These are phyloP conservation scores for Solanum tarapatanum DNA, from an alignment of 257 asterid genomes.

Conservation along the genomic window DNA sequence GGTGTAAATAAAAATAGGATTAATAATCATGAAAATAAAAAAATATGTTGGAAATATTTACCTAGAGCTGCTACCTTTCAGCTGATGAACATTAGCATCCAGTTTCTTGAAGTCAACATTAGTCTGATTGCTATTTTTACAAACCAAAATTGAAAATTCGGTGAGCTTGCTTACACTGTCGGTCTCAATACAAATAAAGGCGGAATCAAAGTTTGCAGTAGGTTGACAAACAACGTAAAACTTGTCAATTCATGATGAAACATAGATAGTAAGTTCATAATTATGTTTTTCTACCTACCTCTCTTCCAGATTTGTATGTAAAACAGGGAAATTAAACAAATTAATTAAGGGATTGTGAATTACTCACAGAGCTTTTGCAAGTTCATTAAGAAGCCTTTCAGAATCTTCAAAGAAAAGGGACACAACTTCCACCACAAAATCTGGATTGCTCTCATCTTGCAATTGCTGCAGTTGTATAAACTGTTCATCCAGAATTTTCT, in stretches of 20 bases:
- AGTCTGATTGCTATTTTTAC: constrained; percentile 8
- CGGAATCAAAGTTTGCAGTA: too few relatives aligned
- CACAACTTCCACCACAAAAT: constrained; percentile 30
- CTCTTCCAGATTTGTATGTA: not conserved
- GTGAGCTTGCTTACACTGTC: not conserved
- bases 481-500: constrained; percentile 28
- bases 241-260: not conserved
- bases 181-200: not conserved
- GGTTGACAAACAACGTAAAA: not conserved
- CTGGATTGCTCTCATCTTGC: constrained; percentile 30
- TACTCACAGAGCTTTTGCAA: constrained; percentile 18
- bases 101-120: constrained; percentile 20
- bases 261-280: not conserved
- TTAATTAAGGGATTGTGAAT: not conserved
- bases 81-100: constrained; percentile 32
- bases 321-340: not conserved
- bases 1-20: not conserved
- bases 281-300: not conserved
- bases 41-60: not conserved
- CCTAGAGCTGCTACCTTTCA: constrained; percentile 38
- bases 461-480: constrained; percentile 28
- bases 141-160: not conserved
- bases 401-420: constrained; percentile 28
- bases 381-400: constrained; percentile 25
- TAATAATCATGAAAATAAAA: too few relatives aligned